Evolutionary conservation across 257 asterid species (phyloP), one percentile per base, ranked within the genome.

Genomic region (Jacaranda copaia): DNA sequence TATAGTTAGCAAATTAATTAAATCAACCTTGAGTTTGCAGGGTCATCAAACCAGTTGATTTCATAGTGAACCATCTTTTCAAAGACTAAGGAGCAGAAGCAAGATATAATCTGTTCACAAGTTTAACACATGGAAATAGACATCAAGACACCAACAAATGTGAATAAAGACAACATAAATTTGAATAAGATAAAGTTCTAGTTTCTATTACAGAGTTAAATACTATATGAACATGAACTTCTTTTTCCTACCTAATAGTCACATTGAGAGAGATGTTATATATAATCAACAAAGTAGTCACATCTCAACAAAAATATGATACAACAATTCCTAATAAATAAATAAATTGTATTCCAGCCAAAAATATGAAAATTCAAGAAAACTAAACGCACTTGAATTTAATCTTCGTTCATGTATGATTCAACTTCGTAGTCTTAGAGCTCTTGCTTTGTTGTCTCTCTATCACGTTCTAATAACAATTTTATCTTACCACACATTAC

Each of bases 381-480:
- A 79, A 55, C 40, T 43, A 49, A 66, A 89, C 97, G 96, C 74
- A 88, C 80, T 88, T 85, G 88, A 68, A 90, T 65, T 13, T 96
- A 88, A 73, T 87, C 90, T 55, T 84, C 92, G 73, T 46, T 87
- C 84, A 88, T 83, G 66, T 88, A 78, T 65, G 88, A 70, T 84
- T 90, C 94, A 74, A 92, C 93, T 84, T 90, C 97, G 71, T 81
- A 87, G 75, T 93, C 91, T 79, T 83, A 88, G 52, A 90, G 85
- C 79, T 92, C 94, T 85, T 89, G 96, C 82, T 88, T 96, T 16
- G 80, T 72, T 10, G 74, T 81, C 82, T 93, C 97, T 83, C 87
- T 93, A 49, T 63, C 77, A 64, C 81, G 83, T 78, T 91, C 46
- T 42, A 42, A 42, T 8, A 6, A 42, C 8, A 42, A 42, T 42